Percentiles rank a stretch among this genome's conserved stretches.
phyloP scores from a whole-genome alignment of 192 early-diverging fungal genomes.

The Backusella morwellensis region DNA sequence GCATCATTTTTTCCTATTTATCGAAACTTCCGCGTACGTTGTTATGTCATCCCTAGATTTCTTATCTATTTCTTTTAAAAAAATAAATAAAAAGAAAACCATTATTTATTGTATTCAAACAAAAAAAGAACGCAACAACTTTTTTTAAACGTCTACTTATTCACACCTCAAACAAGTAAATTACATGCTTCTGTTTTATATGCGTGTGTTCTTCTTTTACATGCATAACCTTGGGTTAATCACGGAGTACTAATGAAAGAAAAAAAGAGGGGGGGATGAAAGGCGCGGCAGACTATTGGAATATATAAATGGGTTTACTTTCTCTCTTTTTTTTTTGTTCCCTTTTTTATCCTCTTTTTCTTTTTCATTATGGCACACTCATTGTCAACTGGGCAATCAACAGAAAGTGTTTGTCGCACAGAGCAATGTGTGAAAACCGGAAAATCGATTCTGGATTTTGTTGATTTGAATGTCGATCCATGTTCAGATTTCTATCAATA shows the following conservation, averaged over 20 bases:
- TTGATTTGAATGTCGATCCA: constrained; percentile 58
- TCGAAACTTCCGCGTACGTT: background rate
- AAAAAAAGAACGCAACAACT: too few relatives aligned
- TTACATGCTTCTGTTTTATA: background rate
- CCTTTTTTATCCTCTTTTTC: background rate
- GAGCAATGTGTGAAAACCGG: constrained; percentile 55
- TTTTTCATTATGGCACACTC: background rate
- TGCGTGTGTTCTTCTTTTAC: background rate
- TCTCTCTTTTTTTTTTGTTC: background rate
- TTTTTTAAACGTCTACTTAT: background rate
- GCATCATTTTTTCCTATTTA: background rate
- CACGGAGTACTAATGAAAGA: constrained; percentile 1
- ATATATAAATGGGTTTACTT: background rate
- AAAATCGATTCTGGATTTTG: constrained; percentile 46
- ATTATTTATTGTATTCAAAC: too few relatives aligned
- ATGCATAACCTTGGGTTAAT: background rate
- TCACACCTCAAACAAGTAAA: background rate
- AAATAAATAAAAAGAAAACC: too few relatives aligned
- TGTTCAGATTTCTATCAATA: constrained; percentile 70
- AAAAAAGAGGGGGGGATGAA: background rate
- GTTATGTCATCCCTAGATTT: background rate
- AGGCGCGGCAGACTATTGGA: background rate
- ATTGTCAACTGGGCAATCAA: background rate
- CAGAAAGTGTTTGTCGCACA: constrained; percentile 42
- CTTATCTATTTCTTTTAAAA: background rate